These are phyloP conservation scores for Kalmanozyma brasiliensis DNA, from an alignment of 1,284 basidiomycete species.

Conservation along the genomic window DNA sequence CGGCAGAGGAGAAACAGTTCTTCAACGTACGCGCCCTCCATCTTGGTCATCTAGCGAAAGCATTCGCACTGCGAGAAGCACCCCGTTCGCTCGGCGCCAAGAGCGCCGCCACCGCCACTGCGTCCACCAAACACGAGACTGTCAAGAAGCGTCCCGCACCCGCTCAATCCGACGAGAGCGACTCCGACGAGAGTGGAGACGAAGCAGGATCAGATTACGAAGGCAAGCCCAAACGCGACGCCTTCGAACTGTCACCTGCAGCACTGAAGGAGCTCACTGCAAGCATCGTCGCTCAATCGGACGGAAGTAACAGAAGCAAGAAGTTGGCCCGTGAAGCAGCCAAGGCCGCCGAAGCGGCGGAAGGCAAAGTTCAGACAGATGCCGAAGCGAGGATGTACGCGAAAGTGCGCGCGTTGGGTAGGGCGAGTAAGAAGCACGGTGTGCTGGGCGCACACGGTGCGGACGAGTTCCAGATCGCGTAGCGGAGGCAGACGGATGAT, in stretches of 20 bases:
- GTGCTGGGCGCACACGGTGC: constrained; percentile 79
- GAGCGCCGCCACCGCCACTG: constrained; percentile 20
- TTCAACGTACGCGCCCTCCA: constrained; percentile 95
- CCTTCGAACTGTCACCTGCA: constrained; percentile 17
- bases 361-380: constrained; percentile 68
- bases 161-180: constrained; percentile 7
- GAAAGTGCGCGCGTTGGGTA: constrained; percentile 85
- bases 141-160: not conserved
- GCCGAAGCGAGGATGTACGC: constrained; percentile 87
- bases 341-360: constrained; percentile 16
- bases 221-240: constrained; percentile 18
- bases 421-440: constrained; percentile 81
- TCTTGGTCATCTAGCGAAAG: constrained; percentile 94
- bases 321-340: constrained; percentile 20
- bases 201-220: constrained; percentile 42
- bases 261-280: constrained; percentile 25
- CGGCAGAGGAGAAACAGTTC: constrained; percentile 90
- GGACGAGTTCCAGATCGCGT: constrained; percentile 64
- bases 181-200: constrained; percentile 12
- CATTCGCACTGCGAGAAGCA: constrained; percentile 93
- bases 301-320: constrained; percentile 68
- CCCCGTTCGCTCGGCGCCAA: constrained; percentile 75
- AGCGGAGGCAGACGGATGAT: not conserved
- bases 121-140: constrained; percentile 13
- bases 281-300: constrained; percentile 68